Evolutionary conservation across 352 stramenopile species (phyloP), one percentile per base, ranked within the genome.

Genomic region (Pythium brassicae): DNA sequence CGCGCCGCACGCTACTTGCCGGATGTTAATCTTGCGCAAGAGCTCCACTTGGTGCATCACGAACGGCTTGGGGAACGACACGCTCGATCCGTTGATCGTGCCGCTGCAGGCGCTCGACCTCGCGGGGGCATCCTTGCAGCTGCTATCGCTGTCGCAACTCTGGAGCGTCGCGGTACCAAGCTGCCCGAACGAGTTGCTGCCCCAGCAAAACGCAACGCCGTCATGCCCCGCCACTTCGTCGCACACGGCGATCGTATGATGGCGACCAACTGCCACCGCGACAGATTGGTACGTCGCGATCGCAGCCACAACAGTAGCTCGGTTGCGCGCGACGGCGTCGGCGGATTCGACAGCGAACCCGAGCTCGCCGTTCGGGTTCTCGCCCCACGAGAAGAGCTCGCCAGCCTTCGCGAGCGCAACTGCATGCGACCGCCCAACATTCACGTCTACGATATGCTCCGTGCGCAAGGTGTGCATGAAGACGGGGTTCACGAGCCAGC

Each of bases 371-470:
- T 98, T 88, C 52, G 98, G 92, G 57, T 97, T 97, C 58, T 90
- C 93, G 17, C 97, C 97, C 92, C 95, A 99, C 7, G 86, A 92
- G 59, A 97, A 98, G 6, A 99, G 85, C 26, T 87, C 68, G 0
- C 96, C 96, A 20, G 89, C 78, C 4, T 80, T 68, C 2, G 87
- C 86, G 5, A 96, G 66, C 19, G 81, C 92, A 46, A 97, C 68
- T 0, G 64, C 76, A 55, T 91, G 80, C 0, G 69, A 71, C n/a
- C 70, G 65, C 25, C 72, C 70, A 12, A 91, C 74, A 11, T 65
- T 57, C 3, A 90, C 74, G 6, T 66, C 65, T 9, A 73, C 61
- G 26, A 93, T 64, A 53, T 87, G 75, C 43, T 89, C 76, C 1
- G 71, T 67, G 23, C 78, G 71, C 37, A 93, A 55, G 2, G 72